Evolutionary conservation across 2,329 filamentous ascomycete genomes (phyloP).

Genomic region (Plenodomus lindquistii): DNA sequence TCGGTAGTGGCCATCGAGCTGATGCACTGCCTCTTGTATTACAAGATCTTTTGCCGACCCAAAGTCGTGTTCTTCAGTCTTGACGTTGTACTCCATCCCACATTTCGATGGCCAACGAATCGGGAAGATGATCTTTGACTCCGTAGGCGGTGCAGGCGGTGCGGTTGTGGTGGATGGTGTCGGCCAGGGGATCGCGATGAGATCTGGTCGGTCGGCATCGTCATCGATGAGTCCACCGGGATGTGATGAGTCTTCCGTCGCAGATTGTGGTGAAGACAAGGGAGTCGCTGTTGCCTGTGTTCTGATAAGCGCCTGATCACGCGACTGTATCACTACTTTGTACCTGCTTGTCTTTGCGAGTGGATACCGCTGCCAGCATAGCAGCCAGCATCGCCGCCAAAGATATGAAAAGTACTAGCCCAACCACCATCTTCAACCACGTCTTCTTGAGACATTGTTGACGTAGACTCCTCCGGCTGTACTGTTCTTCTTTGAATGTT

Average conservation of each 20-base stretch:
- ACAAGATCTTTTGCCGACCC: conserved; percentile 25
- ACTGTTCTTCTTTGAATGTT: conserved; percentile 27
- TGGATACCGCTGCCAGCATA: conserved; percentile 19
- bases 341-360: conserved; percentile 25
- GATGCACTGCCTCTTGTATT: conserved; percentile 36
- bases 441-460: conserved; percentile 26
- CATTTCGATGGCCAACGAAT: conserved; percentile 43
- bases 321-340: conserved; percentile 1
- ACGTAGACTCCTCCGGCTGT: conserved; percentile 20
- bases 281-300: conserved; percentile 3
- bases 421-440: conserved; percentile 25
- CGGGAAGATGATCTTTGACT: conserved; percentile 30
- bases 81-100: conserved; percentile 39
- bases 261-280: conserved; percentile 17
- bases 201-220: conserved; percentile 12
- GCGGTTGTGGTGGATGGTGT: conserved; percentile 15
- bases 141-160: conserved; percentile 12
- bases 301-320: conserved; percentile 6
- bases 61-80: conserved; percentile 35
- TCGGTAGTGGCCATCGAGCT: conserved; percentile 37
- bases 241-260: conserved; percentile 9
- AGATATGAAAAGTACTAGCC: conserved; percentile 24
- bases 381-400: conserved; percentile 29
- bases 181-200: conserved; percentile 18
- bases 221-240: conserved; percentile 19